phyloP scores from a whole-genome alignment of 495 filamentous ascomycete species.

The Aspergillus haitiensis region DNA sequence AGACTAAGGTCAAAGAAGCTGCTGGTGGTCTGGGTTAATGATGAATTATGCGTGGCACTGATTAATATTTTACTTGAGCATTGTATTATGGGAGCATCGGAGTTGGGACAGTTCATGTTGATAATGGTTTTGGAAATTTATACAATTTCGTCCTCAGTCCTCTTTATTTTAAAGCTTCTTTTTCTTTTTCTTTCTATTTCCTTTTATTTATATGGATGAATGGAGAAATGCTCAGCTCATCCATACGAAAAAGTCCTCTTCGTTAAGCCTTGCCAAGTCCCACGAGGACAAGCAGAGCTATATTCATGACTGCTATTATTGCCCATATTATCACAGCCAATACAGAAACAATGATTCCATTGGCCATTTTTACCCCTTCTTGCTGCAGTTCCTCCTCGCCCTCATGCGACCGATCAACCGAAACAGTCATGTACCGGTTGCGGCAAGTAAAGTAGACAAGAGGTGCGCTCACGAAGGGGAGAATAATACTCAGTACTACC shows the following conservation, averaged over 20 bases:
- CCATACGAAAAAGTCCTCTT: not conserved
- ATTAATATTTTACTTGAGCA: conserved; percentile 10
- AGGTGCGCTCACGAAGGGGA: conserved; percentile 81
- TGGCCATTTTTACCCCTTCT: conserved; percentile 57
- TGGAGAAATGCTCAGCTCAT: not conserved
- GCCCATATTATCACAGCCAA: conserved; percentile 64
- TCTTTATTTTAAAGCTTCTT: not conserved
- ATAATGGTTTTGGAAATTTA: not conserved
- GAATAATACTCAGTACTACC: conserved; percentile 74
- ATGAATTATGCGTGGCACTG: not conserved
- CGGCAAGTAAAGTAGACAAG: conserved; percentile 85
- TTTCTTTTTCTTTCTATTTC: not conserved
- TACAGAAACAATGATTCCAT: conserved; percentile 56
- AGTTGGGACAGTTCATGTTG: conserved; percentile 21
- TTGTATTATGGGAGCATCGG: conserved; percentile 22
- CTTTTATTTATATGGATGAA: too few species aligned
- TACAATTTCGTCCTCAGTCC: not conserved
- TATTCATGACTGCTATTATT: conserved; percentile 70
- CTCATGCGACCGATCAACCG: conserved; percentile 28
- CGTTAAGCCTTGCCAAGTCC: conserved; percentile 54
- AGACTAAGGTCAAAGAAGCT: conserved; percentile 74
- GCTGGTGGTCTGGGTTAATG: conserved; percentile 42
- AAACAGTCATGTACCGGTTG: conserved; percentile 78
- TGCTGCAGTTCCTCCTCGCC: conserved; percentile 29
- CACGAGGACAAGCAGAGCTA: conserved; percentile 69